Percentiles rank a stretch among this genome's conserved stretches.
Evolutionary conservation across 495 filamentous ascomycete species (phyloP).

Genomic region (Neurospora tetrasperma): DNA sequence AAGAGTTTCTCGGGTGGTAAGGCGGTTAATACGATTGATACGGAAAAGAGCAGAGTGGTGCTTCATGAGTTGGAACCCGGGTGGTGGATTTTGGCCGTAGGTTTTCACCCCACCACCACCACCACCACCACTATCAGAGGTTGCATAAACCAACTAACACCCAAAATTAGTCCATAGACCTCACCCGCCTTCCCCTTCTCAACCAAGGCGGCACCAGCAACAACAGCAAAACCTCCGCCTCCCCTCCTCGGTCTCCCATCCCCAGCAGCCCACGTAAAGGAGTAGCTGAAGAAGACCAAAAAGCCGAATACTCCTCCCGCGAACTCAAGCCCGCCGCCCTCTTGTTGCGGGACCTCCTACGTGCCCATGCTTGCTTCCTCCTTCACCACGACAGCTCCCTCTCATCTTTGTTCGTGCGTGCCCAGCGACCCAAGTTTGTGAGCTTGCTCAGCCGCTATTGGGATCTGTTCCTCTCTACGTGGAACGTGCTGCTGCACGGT

Average conservation of each 20-base stretch:
- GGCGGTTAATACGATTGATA: constrained; percentile 78
- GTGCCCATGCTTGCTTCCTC: constrained; percentile 75
- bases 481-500: constrained; percentile 83
- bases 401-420: constrained; percentile 50
- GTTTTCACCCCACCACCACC: not conserved
- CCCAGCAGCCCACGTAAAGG: no score
- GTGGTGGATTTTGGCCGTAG: constrained; percentile 81
- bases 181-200: constrained; percentile 51
- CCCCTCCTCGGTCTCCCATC: not conserved
- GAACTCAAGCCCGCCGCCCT: constrained; percentile 79
- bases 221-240: not conserved
- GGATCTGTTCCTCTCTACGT: constrained; percentile 67
- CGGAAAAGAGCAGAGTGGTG: constrained; percentile 74
- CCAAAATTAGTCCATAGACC: constrained; percentile 52
- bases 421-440: constrained; percentile 36
- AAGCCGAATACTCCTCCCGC: constrained; percentile 68
- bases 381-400: constrained; percentile 73
- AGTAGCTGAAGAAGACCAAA: constrained; percentile 21
- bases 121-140: not conserved
- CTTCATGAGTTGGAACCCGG: constrained; percentile 68
- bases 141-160: not conserved
- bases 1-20: constrained; percentile 71
- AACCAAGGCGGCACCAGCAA: constrained; percentile 14
- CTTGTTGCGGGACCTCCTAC: constrained; percentile 66
- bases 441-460: constrained; percentile 71